phyloP scores from a whole-genome alignment of 208 protist species.

The Wallacemonas sp. region DNA sequence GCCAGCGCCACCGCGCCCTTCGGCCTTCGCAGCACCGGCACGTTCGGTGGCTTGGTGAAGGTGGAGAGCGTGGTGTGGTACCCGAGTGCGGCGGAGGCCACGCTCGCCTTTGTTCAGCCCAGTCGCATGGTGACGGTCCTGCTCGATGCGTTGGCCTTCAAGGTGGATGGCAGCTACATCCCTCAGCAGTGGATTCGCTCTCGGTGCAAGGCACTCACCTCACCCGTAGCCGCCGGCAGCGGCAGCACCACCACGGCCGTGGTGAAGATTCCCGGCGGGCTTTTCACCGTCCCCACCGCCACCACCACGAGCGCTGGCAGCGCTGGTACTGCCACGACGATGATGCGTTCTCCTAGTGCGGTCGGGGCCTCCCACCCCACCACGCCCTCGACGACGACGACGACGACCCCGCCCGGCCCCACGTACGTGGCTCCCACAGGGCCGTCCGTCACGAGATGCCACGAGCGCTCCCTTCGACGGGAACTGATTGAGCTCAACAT shows the following conservation, averaged over 20 bases:
- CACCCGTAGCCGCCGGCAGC: constrained; percentile 41
- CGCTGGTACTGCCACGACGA: not conserved
- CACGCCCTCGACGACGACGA: not conserved
- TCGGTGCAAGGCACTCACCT: constrained; percentile 41
- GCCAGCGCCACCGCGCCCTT: constrained; percentile 22
- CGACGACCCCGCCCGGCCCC: too few species aligned
- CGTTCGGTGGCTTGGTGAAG: constrained; percentile 64
- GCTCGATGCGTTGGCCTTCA: constrained; percentile 69
- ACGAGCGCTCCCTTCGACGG: constrained; percentile 30
- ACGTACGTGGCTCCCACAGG: not conserved
- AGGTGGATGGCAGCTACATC: constrained; percentile 53
- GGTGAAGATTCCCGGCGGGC: constrained; percentile 24
- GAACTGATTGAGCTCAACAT: constrained; percentile 80
- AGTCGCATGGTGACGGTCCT: constrained; percentile 68
- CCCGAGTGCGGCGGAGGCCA: constrained; percentile 59
- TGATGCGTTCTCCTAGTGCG: too few species aligned
- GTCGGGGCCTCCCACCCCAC: too few species aligned
- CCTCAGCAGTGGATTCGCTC: constrained; percentile 72
- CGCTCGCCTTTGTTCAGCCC: constrained; percentile 78
- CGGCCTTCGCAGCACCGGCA: constrained; percentile 50
- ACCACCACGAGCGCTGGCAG: constrained; percentile 25
- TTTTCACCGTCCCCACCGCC: constrained; percentile 20
- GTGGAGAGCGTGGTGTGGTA: constrained; percentile 80
- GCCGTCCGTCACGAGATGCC: constrained; percentile 14
- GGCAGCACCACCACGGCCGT: constrained; percentile 47